Evolutionary conservation across 108 stramenopile genomes (phyloP), one percentile per base, ranked within the genome.

Genomic region (Cylindrotheca closterium): DNA sequence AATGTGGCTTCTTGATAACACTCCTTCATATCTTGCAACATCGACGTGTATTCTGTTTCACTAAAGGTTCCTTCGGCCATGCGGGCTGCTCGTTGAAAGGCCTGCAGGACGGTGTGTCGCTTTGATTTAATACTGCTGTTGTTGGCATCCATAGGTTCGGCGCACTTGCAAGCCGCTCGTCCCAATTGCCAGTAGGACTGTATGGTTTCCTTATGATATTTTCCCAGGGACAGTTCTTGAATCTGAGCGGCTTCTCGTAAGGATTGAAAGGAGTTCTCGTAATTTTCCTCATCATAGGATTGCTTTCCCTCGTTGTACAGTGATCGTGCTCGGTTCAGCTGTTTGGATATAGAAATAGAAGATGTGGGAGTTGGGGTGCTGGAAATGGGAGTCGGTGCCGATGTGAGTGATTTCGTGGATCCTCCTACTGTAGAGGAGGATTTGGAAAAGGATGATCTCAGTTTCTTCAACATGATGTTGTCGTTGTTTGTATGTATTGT

Each of bases 161-260:
- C n/a, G n/a, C n/a, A n/a, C 15, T 42, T 42, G 29, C 27, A 31
- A 12, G 5, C 30, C 3, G 64, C 51, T 33, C 53, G 51, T 23
- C 64, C 64, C 4, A 26, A 45, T 55, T 53, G 21, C 64, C 64
- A 65, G 22, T 65, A 65, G 15, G 31, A 51, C 32, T 55, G 51
- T n/a, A 65, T 55, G 30, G 64, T 65, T 18, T 55, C 53, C 32
- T 55, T 19, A 37, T 65, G 64, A 27, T 54, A 65, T 31, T 65
- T 65, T 30, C 64, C 64, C 4, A 65, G 64, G 3, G 21, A 22
- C 3, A 25, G 19, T 25, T 65, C 64, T 24, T 65, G 51, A 2
- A 55, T 53, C 3, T 30, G 22, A 8, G 29, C 24, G 21, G 64
- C 64, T 42, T 55, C 21, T 34, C n/a, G 34, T 3, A 65, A 55